Percentiles rank a stretch among this genome's conserved stretches.
These are phyloP conservation scores for Coniochaeta ligniaria DNA, from an alignment of 2,329 filamentous ascomycete species.

Conservation along the genomic window DNA sequence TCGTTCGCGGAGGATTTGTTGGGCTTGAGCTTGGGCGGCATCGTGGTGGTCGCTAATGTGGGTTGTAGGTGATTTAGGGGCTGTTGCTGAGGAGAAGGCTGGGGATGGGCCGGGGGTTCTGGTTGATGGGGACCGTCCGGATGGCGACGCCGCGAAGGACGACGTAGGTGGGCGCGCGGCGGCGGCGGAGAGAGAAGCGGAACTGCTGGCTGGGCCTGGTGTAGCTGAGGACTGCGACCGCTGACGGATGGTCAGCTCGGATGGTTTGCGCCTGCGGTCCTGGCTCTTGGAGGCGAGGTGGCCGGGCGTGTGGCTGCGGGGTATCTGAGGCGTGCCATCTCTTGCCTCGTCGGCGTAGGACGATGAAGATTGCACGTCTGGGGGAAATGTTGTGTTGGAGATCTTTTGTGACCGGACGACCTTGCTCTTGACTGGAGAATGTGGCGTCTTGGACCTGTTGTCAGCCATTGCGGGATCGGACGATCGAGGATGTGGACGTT, in stretches of 20 bases:
- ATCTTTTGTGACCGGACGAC: conserved; percentile 49
- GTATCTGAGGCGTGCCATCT: conserved; percentile 29
- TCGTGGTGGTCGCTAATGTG: conserved; percentile 14
- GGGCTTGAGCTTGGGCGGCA: background rate
- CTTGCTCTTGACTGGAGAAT: conserved; percentile 33
- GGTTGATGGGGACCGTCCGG: background rate
- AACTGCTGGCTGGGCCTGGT: background rate
- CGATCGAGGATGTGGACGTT: conserved; percentile 7
- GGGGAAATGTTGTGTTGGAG: conserved; percentile 13
- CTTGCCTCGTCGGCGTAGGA: conserved; percentile 21
- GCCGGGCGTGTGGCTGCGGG: conserved; percentile 55
- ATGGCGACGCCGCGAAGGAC: background rate
- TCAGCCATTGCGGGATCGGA: conserved; percentile 34
- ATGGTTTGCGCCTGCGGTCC: conserved; percentile 39
- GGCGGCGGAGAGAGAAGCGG: conserved; percentile 9
- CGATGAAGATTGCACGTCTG: conserved; percentile 7
- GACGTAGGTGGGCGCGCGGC: conserved; percentile 8
- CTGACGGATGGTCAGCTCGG: conserved; percentile 46
- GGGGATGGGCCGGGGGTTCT: conserved; percentile 6
- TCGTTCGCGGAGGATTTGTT: conserved; percentile 11
- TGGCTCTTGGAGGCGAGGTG: conserved; percentile 53
- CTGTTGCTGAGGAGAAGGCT: background rate
- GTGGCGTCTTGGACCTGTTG: conserved; percentile 14
- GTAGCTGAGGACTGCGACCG: conserved; percentile 43
- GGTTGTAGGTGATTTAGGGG: background rate